Conservation (phyloP, 441 rosid genomes). For the Hypseocharis bilobata region DNA sequence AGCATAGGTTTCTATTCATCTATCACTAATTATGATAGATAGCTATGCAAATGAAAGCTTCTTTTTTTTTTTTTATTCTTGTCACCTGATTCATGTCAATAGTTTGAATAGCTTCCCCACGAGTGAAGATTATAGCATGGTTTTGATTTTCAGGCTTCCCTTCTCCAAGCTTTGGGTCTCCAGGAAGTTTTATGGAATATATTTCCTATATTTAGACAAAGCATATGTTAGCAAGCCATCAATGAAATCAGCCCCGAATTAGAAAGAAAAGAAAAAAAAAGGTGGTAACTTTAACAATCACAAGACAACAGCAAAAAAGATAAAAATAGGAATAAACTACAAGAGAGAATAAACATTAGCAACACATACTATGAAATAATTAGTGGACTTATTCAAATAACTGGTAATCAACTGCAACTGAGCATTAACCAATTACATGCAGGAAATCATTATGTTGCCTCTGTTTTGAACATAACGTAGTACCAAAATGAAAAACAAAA, state of each 20-base stretch:
- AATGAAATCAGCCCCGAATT: neutral
- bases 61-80: too few relatives aligned
- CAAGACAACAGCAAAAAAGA: neutral
- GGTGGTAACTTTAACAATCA: neutral
- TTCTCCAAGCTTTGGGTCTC: slow-evolving; percentile 95
- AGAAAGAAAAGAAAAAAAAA: neutral
- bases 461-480: neutral
- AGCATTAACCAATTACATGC: neutral
- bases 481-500: neutral
- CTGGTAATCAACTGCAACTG: neutral
- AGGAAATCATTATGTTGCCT: neutral
- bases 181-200: slow-evolving; percentile 85
- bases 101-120: slow-evolving; percentile 94
- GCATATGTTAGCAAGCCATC: neutral
- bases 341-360: neutral
- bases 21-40: neutral
- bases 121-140: slow-evolving; percentile 91
- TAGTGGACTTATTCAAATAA: neutral
- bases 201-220: slow-evolving; percentile 45
- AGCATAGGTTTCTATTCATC: neutral
- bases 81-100: slow-evolving; percentile 97
- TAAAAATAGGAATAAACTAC: neutral
- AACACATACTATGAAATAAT: neutral
- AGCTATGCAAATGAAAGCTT: neutral
- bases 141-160: slow-evolving; percentile 99